Conservation (phyloP, 192 early-diverging fungal genomes). For the Glomus cerebriforme region DNA sequence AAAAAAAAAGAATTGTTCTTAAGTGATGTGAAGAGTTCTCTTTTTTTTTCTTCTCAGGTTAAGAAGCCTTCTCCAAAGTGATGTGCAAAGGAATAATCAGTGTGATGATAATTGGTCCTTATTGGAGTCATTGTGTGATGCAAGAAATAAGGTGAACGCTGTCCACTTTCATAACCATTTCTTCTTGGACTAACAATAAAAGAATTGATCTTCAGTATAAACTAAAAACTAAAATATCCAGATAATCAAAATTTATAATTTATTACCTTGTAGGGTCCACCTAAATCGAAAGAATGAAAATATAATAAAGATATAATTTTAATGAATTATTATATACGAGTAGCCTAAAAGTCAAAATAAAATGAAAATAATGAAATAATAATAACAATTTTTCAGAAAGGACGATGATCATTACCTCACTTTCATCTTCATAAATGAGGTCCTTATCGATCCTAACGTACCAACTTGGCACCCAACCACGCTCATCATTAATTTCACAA, state of each 20-base stretch:
- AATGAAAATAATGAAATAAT: conserved; percentile 1
- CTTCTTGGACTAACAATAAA: not conserved
- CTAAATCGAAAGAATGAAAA: not conserved
- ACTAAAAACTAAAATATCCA: not conserved
- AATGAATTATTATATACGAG: not conserved
- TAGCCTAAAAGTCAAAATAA: conserved; percentile 10
- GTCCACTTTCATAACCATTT: not conserved
- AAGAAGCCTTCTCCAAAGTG: not conserved
- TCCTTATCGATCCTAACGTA: conserved; percentile 50
- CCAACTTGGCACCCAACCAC: conserved; percentile 61
- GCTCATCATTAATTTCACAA: conserved; percentile 39
- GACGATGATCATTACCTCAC: conserved; percentile 14
- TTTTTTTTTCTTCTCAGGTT: not conserved
- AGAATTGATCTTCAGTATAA: not conserved
- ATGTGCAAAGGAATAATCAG: not conserved
- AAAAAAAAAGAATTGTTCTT: not conserved
- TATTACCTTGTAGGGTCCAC: conserved; percentile 27
- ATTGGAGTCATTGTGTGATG: not conserved
- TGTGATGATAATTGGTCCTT: not conserved
- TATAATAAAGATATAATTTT: not conserved
- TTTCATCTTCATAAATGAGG: not conserved
- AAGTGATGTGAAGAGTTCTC: not conserved
- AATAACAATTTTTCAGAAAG: not conserved
- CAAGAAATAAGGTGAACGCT: not conserved
- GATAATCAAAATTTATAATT: not conserved